A percentile compares a stretch with the other conserved stretches of the same genome.
Evolutionary conservation across 495 filamentous ascomycete species (phyloP).

Genomic region (Filosporella fistucella): DNA sequence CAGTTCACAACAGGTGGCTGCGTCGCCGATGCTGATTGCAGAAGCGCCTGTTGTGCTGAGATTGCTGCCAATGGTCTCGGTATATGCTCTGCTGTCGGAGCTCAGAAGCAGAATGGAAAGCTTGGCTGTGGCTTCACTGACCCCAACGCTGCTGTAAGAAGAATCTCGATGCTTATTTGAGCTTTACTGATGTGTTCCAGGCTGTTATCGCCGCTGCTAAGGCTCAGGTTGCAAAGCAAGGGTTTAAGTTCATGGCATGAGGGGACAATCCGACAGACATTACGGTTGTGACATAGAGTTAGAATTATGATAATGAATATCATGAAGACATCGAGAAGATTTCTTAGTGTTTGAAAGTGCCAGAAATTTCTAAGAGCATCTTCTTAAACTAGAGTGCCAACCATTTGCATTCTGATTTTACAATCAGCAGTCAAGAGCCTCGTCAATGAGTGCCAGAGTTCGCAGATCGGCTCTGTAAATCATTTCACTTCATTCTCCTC

Average conservation of each 20-base stretch:
- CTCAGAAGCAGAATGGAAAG: conserved; percentile 28
- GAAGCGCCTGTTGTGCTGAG: conserved; percentile 33
- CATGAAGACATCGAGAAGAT: too few species aligned
- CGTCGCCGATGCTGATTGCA: conserved; percentile 35
- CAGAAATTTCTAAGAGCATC: too few species aligned
- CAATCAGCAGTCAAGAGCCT: too few species aligned
- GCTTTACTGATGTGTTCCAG: conserved; percentile 13
- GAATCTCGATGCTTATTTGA: conserved; percentile 1
- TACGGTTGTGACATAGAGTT: too few species aligned
- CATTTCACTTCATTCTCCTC: too few species aligned
- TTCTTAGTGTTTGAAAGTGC: too few species aligned
- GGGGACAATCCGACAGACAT: too few species aligned
- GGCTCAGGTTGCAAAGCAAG: conserved; percentile 13
- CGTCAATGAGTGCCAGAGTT: too few species aligned
- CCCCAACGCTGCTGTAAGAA: conserved; percentile 32
- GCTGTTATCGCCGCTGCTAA: conserved; percentile 8
- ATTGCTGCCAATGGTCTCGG: conserved; percentile 32
- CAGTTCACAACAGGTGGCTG: conserved; percentile 43
- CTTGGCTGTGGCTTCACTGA: conserved; percentile 40
- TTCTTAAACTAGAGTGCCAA: too few species aligned
- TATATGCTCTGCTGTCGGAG: conserved; percentile 29
- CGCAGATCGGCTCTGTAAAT: too few species aligned
- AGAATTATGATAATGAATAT: too few species aligned
- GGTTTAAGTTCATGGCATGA: conserved; percentile 3
- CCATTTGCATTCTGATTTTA: too few species aligned